Conservation (phyloP, 805 yeast species). For the Metschnikowia similis region DNA sequence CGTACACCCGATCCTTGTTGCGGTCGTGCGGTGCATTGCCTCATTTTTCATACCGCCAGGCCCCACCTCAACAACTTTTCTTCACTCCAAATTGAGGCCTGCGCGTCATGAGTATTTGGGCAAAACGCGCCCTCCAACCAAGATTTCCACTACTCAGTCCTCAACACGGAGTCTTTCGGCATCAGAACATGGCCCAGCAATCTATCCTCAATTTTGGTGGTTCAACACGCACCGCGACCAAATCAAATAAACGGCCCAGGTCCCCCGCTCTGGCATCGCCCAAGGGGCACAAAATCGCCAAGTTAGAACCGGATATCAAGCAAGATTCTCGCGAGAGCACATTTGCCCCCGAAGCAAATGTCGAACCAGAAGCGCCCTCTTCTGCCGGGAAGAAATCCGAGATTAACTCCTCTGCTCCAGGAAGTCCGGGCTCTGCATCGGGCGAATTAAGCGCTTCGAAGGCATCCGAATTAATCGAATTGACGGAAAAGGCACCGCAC, state of each 20-base stretch:
- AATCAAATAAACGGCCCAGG: background rate
- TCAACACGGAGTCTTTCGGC: background rate
- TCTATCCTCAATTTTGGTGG: conserved; percentile 16
- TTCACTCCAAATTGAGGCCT: background rate
- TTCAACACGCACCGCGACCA: conserved; percentile 2
- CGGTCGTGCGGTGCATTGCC: background rate
- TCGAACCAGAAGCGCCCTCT: background rate
- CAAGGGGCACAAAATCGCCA: background rate
- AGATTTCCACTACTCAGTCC: background rate
- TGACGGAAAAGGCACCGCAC: conserved; percentile 11
- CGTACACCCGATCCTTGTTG: background rate
- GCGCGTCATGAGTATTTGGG: conserved; percentile 2
- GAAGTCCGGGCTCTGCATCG: background rate
- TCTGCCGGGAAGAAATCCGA: background rate
- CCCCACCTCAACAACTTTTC: too few relatives aligned
- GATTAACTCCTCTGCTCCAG: background rate
- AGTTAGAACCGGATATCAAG: background rate
- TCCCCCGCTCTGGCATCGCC: background rate
- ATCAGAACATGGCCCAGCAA: conserved; percentile 13
- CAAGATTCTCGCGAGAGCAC: background rate
- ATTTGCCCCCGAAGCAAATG: background rate
- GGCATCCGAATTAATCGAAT: conserved; percentile 11
- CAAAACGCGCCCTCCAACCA: conserved; percentile 1
- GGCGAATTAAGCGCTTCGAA: background rate
- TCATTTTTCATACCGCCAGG: background rate